These are phyloP conservation scores for Exobasidium cylindrosporum DNA, from an alignment of 1,284 basidiomycete species.

Conservation along the genomic window DNA sequence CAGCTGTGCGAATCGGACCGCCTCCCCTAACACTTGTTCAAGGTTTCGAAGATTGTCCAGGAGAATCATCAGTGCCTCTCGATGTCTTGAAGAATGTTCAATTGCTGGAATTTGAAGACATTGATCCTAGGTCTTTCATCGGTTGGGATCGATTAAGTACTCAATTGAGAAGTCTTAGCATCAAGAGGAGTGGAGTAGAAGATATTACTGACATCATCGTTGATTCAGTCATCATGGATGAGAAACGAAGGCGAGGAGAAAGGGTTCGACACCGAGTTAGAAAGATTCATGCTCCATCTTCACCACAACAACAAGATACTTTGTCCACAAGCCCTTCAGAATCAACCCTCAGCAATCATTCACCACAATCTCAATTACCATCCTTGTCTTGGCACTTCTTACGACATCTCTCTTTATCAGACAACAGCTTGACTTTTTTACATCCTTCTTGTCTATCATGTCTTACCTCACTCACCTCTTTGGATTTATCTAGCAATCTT, in stretches of 20 bases:
- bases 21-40: conserved; percentile 64
- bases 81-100: conserved; percentile 79
- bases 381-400: conserved; percentile 74
- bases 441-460: conserved; percentile 60
- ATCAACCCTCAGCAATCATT: not conserved
- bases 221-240: conserved; percentile 71
- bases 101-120: conserved; percentile 69
- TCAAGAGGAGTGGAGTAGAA: conserved; percentile 74
- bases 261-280: conserved; percentile 15
- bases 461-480: conserved; percentile 59
- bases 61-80: conserved; percentile 70
- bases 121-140: conserved; percentile 76
- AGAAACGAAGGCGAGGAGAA: conserved; percentile 60
- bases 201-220: conserved; percentile 78
- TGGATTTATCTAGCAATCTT: conserved; percentile 57
- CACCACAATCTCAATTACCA: conserved; percentile 60
- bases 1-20: conserved; percentile 62
- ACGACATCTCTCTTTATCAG: conserved; percentile 72
- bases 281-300: conserved; percentile 15
- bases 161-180: conserved; percentile 69
- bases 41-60: conserved; percentile 70
- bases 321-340: conserved; percentile 5
- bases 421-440: conserved; percentile 79
- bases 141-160: conserved; percentile 79
- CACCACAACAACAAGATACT: not conserved